phyloP scores from a whole-genome alignment of 768 basidiomycete species.

The Pholiota conissans region DNA sequence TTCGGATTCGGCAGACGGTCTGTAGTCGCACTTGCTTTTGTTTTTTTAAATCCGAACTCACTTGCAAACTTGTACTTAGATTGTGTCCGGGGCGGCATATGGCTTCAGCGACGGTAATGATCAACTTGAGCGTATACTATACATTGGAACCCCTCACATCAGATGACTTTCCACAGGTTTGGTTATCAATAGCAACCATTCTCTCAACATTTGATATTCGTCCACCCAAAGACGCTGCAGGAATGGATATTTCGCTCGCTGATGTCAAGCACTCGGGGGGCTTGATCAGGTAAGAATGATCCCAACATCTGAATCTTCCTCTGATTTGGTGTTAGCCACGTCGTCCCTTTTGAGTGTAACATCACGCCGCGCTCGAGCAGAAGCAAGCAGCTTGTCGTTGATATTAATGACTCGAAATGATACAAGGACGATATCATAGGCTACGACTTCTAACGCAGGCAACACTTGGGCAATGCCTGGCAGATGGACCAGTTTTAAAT shows the following conservation, averaged over 20 bases:
- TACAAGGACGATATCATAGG: too few relatives aligned
- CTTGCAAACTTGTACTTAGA: background rate
- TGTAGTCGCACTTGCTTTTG: background rate
- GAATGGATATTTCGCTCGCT: background rate
- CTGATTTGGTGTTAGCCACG: background rate
- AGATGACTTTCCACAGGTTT: background rate
- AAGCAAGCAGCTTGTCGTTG: background rate
- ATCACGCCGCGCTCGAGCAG: background rate
- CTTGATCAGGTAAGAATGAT: background rate
- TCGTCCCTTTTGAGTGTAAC: background rate
- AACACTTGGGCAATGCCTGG: too few relatives aligned
- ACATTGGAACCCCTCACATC: background rate
- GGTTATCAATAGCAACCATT: background rate
- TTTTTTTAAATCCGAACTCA: background rate
- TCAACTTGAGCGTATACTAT: background rate
- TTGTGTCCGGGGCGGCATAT: background rate
- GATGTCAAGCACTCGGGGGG: background rate
- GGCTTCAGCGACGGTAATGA: background rate
- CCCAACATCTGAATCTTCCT: background rate
- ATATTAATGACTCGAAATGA: too few relatives aligned
- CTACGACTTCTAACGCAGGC: too few relatives aligned
- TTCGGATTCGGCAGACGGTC: constrained; percentile 24
- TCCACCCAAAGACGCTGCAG: background rate
- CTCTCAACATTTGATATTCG: background rate
- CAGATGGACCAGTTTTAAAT: too few relatives aligned